A percentile compares a stretch with the other conserved stretches of the same genome.
Evolutionary conservation across 306 rosid genomes (phyloP).

Genomic region (Prunus armeniaca): DNA sequence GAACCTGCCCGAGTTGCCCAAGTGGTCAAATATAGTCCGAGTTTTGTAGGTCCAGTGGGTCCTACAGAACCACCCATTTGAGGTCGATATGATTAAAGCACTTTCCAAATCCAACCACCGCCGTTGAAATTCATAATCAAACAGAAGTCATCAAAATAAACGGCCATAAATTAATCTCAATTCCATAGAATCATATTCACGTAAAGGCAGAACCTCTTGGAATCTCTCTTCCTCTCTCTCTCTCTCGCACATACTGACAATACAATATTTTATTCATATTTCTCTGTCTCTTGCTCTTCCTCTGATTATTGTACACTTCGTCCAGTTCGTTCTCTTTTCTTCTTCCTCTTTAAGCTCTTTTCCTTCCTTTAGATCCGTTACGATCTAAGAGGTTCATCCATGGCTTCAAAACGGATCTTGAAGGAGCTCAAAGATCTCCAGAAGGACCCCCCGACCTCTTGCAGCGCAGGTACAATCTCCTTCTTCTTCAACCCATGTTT

Average conservation of each 20-base stretch:
- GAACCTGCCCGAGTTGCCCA: no score
- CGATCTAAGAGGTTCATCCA: conserved; percentile 38
- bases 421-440: conserved; percentile 91
- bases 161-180: neutral
- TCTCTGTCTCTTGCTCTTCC: neutral
- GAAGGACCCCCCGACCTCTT: conserved; percentile 85
- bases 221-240: neutral
- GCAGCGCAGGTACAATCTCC: conserved; percentile 66
- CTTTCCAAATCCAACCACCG: neutral
- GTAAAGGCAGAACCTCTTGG: conserved; percentile 10
- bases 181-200: conserved; percentile 19
- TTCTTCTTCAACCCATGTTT: neutral
- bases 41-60: neutral
- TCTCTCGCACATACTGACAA: neutral
- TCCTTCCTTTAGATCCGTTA: conserved; percentile 39
- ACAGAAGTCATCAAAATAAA: conserved; percentile 6
- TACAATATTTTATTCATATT: neutral
- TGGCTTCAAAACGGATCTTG: conserved; percentile 86
- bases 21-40: no score
- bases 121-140: neutral
- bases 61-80: conserved; percentile 8
- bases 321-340: neutral
- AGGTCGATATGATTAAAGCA: neutral
- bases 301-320: conserved; percentile 2
- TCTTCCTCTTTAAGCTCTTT: neutral